phyloP scores from a whole-genome alignment of 768 basidiomycete genomes.

The Hericium erinaceus region DNA sequence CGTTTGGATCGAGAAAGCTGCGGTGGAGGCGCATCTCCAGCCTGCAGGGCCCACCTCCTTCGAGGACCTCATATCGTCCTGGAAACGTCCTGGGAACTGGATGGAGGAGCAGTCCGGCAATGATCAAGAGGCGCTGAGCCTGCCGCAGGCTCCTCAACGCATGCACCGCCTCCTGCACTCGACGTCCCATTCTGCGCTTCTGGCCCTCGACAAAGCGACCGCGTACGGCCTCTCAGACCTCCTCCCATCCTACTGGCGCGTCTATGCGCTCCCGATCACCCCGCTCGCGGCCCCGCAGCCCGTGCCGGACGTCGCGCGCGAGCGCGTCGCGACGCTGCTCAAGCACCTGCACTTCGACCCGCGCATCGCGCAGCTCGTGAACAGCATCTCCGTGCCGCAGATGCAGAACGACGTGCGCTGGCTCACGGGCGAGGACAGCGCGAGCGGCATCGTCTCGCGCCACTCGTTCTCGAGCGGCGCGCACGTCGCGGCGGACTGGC shows the following conservation, averaged over 20 bases:
- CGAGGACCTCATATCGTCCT: neutral
- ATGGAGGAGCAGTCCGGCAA: too few relatives aligned
- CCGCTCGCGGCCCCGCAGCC: slow-evolving; percentile 39
- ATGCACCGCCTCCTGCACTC: slow-evolving; percentile 31
- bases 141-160: slow-evolving; percentile 5
- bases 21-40: slow-evolving; percentile 32
- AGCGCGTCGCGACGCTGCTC: slow-evolving; percentile 50
- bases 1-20: slow-evolving; percentile 32
- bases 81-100: neutral
- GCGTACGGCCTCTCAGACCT: slow-evolving; percentile 44
- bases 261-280: slow-evolving; percentile 45
- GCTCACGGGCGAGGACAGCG: slow-evolving; percentile 77
- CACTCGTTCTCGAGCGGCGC: slow-evolving; percentile 74
- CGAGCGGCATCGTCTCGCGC: slow-evolving; percentile 65
- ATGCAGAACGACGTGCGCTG: slow-evolving; percentile 68
- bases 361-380: slow-evolving; percentile 54
- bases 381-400: slow-evolving; percentile 55
- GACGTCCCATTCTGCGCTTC: slow-evolving; percentile 35
- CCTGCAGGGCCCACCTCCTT: slow-evolving; percentile 4
- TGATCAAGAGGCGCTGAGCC: too few relatives aligned
- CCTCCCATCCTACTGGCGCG: slow-evolving; percentile 70
- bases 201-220: slow-evolving; percentile 35
- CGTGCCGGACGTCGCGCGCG: slow-evolving; percentile 46
- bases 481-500: slow-evolving; percentile 57
- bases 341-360: slow-evolving; percentile 57